Evolutionary conservation across 768 basidiomycete species (phyloP).

Genomic region (Hygrocybe punicea): DNA sequence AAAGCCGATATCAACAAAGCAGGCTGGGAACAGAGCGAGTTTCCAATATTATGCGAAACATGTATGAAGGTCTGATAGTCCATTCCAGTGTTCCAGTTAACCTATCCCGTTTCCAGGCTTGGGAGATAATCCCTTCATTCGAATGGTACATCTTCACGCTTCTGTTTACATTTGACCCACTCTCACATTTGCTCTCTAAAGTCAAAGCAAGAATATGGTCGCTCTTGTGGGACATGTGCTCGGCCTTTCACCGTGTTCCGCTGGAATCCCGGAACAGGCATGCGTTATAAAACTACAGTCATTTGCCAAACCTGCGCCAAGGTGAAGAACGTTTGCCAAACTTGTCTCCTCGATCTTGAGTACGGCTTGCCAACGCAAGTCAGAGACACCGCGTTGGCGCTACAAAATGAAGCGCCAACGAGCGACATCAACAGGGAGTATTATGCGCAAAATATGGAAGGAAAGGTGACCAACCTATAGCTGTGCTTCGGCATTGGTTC

Average conservation of each 20-base stretch:
- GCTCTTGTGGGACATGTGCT: slow-evolving; percentile 96
- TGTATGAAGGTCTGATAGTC: slow-evolving; percentile 46
- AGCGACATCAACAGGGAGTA: slow-evolving; percentile 98
- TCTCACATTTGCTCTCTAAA: slow-evolving; percentile 28
- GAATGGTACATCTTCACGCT: slow-evolving; percentile 64
- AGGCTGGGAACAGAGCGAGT: slow-evolving; percentile 91
- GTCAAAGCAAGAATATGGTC: slow-evolving; percentile 96
- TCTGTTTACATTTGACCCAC: not conserved
- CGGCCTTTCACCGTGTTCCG: slow-evolving; percentile 96
- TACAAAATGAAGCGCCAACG: slow-evolving; percentile 84
- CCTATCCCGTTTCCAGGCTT: slow-evolving; percentile 49
- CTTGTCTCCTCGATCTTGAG: slow-evolving; percentile 93
- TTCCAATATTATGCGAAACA: slow-evolving; percentile 91
- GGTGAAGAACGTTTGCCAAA: slow-evolving; percentile 95
- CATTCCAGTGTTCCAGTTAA: slow-evolving; percentile 3
- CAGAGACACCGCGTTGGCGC: slow-evolving; percentile 87
- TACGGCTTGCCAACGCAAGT: slow-evolving; percentile 97
- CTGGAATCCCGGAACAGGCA: slow-evolving; percentile 95
- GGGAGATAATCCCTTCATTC: slow-evolving; percentile 86
- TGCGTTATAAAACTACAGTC: slow-evolving; percentile 94
- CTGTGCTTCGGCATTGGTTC: not conserved
- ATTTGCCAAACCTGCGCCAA: slow-evolving; percentile 97
- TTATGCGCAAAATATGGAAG: slow-evolving; percentile 89
- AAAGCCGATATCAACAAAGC: slow-evolving; percentile 95
- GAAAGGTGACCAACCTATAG: slow-evolving; percentile 51